Evolutionary conservation across 2,329 filamentous ascomycete genomes (phyloP).

Genomic region (Diatrype stigma): DNA sequence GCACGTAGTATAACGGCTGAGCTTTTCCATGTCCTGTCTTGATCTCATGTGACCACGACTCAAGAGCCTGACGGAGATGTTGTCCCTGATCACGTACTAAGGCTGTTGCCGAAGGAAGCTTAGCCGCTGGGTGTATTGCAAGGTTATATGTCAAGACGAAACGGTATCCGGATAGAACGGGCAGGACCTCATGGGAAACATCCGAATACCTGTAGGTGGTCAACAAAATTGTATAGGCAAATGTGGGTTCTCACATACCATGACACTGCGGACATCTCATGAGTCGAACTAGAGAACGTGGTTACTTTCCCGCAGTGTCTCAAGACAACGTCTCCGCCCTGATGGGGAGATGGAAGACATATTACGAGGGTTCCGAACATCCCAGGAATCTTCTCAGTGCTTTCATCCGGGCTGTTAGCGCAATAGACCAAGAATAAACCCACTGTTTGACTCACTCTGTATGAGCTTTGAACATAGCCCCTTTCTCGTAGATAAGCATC

Average conservation of each 20-base stretch:
- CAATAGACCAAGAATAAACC: neutral
- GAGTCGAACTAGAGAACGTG: constrained; percentile 25
- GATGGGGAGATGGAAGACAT: constrained; percentile 36
- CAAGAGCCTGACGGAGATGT: constrained; percentile 17
- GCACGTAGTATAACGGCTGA: constrained; percentile 23
- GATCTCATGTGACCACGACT: constrained; percentile 21
- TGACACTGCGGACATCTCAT: constrained; percentile 17
- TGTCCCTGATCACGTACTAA: constrained; percentile 1
- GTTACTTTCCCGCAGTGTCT: constrained; percentile 25
- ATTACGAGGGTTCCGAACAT: constrained; percentile 42
- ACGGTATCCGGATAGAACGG: constrained; percentile 37
- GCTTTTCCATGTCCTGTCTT: constrained; percentile 5
- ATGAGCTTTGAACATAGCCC: constrained; percentile 39
- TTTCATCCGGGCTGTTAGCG: constrained; percentile 7
- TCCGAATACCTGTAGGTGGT: constrained; percentile 37
- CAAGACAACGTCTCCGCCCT: constrained; percentile 35
- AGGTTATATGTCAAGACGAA: constrained; percentile 46
- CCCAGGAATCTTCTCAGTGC: constrained; percentile 35
- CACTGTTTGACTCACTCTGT: constrained; percentile 24
- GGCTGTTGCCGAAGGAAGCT: constrained; percentile 17
- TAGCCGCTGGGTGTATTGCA: constrained; percentile 12
- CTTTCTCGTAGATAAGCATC: constrained; percentile 38
- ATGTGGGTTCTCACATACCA: constrained; percentile 13
- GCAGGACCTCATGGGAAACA: constrained; percentile 41
- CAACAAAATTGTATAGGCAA: neutral